A percentile compares a stretch with the other conserved stretches of the same genome.
These are phyloP conservation scores for Carex cristatella DNA, from an alignment of 176 grass and related monocot species.

Conservation along the genomic window DNA sequence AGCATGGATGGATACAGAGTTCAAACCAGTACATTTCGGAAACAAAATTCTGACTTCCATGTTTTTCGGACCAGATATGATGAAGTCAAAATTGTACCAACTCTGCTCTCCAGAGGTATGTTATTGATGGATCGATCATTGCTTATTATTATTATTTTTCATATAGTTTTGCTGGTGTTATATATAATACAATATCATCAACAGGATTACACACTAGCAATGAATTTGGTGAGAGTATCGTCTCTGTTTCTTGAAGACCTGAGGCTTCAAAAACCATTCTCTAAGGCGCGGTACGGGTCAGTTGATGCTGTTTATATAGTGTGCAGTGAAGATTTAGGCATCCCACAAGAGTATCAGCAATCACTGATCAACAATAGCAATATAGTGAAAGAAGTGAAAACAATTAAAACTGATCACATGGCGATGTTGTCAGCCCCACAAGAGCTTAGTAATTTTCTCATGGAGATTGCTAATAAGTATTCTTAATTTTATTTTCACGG, in stretches of 20 bases:
- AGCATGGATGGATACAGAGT: constrained; percentile 65
- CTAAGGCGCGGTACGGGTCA: too few relatives aligned
- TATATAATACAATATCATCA: too few relatives aligned
- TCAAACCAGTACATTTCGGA: constrained; percentile 17
- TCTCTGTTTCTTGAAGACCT: too few relatives aligned
- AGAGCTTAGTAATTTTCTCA: constrained; percentile 31
- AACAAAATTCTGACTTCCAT: constrained; percentile 35
- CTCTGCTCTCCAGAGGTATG: too few relatives aligned
- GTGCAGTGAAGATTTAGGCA: constrained; percentile 28
- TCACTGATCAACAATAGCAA: constrained; percentile 45
- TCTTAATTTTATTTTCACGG: neutral
- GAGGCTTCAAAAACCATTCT: too few relatives aligned
- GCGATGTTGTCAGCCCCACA: constrained; percentile 46
- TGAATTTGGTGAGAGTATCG: too few relatives aligned
- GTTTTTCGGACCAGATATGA: constrained; percentile 42
- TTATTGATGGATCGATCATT: too few relatives aligned
- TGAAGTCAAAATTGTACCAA: neutral
- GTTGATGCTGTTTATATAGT: too few relatives aligned
- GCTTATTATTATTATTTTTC: too few relatives aligned
- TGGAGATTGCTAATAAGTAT: constrained; percentile 25
- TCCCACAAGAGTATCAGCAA: constrained; percentile 34
- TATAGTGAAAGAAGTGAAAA: constrained; percentile 48
- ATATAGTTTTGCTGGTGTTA: too few relatives aligned
- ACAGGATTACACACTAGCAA: too few relatives aligned
- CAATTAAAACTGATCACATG: constrained; percentile 48